phyloP scores from a whole-genome alignment of 108 stramenopile genomes.

The Discostella stelligeroides region DNA sequence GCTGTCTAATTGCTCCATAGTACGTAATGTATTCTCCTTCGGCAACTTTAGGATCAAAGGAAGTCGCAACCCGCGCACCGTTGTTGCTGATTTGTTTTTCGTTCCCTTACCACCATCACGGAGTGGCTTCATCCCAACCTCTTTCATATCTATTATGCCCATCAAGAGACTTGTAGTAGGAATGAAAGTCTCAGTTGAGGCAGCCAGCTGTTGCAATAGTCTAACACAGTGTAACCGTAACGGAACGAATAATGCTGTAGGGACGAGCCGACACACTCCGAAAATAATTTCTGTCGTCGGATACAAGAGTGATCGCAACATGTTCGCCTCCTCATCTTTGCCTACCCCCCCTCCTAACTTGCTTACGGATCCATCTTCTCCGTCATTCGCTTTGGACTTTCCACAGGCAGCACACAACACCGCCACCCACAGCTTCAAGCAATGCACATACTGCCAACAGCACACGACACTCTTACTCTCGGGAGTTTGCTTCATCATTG shows the following conservation, averaged over 20 bases:
- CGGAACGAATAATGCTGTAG: constrained; percentile 83
- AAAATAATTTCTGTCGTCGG: constrained; percentile 90
- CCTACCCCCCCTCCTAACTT: constrained; percentile 43
- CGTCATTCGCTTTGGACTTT: constrained; percentile 40
- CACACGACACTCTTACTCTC: constrained; percentile 84
- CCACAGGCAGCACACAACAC: constrained; percentile 82
- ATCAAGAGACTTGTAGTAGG: constrained; percentile 87
- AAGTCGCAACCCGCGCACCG: constrained; percentile 50
- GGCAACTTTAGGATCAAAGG: constrained; percentile 67
- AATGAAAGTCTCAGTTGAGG: constrained; percentile 84
- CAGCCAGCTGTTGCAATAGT: constrained; percentile 91
- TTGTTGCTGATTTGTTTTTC: constrained; percentile 52
- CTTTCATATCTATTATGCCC: constrained; percentile 84
- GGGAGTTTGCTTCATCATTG: constrained; percentile 89
- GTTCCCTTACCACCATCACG: constrained; percentile 25
- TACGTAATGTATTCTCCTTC: constrained; percentile 80
- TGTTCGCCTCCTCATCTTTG: constrained; percentile 58
- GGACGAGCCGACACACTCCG: constrained; percentile 76
- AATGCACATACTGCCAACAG: constrained; percentile 97
- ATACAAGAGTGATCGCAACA: constrained; percentile 82
- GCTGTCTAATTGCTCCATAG: constrained; percentile 79
- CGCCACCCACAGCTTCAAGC: constrained; percentile 93
- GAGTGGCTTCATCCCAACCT: constrained; percentile 74
- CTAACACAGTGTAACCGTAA: constrained; percentile 92
- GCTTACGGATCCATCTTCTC: constrained; percentile 44